phyloP scores from a whole-genome alignment of 257 asterid species.

The Solanum rostratum region DNA sequence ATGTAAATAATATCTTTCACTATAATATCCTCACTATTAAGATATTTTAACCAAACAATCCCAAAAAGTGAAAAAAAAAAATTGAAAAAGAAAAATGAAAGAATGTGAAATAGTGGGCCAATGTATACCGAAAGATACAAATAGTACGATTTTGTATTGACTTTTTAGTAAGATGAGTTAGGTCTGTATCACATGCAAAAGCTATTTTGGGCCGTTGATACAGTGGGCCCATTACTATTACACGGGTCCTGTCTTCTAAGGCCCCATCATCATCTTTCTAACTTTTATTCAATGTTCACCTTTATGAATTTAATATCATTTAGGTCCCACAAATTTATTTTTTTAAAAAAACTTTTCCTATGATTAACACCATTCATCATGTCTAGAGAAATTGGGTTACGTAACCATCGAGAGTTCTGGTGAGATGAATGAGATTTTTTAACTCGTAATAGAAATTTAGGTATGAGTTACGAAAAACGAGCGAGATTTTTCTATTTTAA shows the following conservation, averaged over 20 bases:
- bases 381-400: neutral
- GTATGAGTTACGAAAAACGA: no score
- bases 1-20: neutral
- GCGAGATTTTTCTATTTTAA: no score
- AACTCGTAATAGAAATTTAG: neutral
- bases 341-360: neutral
- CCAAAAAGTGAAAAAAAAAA: neutral
- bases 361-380: neutral
- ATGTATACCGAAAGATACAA: neutral
- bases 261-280: neutral
- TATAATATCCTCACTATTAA: neutral
- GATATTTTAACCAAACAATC: neutral
- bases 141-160: constrained; percentile 11
- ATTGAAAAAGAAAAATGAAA: neutral
- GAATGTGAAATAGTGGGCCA: neutral
- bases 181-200: constrained; percentile 51
- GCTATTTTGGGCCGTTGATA: constrained; percentile 1
- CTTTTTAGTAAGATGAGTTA: constrained; percentile 17
- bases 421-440: neutral
- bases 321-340: constrained; percentile 5
- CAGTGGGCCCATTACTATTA: constrained; percentile 4
- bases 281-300: constrained; percentile 4
- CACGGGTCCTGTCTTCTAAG: constrained; percentile 28
- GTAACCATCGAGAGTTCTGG: rapidly evolving
- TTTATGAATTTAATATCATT: constrained; percentile 28